These are phyloP conservation scores for Emericellopsis atlantica DNA, from an alignment of 2,329 filamentous ascomycete species.

Conservation along the genomic window DNA sequence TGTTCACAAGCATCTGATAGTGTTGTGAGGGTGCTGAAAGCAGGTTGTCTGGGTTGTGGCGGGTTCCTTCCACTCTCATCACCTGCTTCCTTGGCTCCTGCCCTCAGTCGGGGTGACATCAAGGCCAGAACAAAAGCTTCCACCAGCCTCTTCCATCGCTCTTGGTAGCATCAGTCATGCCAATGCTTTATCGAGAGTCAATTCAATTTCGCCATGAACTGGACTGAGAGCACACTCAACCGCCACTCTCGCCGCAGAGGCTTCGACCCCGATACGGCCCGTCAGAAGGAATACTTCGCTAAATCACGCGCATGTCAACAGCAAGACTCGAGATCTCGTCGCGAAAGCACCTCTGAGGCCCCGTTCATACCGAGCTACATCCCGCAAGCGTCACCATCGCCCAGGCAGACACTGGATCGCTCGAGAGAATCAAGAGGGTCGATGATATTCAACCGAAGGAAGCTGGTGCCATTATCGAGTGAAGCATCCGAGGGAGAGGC, in stretches of 20 bases:
- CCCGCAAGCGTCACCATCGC: background rate
- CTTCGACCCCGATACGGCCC: slow-evolving; percentile 17
- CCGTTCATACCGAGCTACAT: slow-evolving; percentile 15
- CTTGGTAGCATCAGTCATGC: too few relatives aligned
- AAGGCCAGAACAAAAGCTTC: too few relatives aligned
- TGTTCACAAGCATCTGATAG: too few relatives aligned
- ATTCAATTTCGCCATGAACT: slow-evolving; percentile 21
- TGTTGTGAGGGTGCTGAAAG: too few relatives aligned
- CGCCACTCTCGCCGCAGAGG: slow-evolving; percentile 20
- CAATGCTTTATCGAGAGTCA: too few relatives aligned
- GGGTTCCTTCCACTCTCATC: too few relatives aligned
- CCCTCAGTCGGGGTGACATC: too few relatives aligned
- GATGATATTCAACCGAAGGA: background rate
- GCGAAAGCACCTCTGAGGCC: background rate
- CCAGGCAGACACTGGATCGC: background rate
- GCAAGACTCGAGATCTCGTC: background rate
- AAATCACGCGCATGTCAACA: slow-evolving; percentile 14
- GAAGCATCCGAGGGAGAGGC: background rate
- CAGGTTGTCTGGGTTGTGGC: too few relatives aligned
- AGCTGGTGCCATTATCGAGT: background rate
- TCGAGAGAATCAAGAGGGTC: background rate
- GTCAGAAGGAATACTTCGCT: slow-evolving; percentile 25
- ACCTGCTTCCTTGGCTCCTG: too few relatives aligned
- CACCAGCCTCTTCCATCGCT: too few relatives aligned
- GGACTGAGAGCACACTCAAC: slow-evolving; percentile 24